Evolutionary conservation across 257 asterid genomes (phyloP).

Genomic region (Paraleonurus japonicus): DNA sequence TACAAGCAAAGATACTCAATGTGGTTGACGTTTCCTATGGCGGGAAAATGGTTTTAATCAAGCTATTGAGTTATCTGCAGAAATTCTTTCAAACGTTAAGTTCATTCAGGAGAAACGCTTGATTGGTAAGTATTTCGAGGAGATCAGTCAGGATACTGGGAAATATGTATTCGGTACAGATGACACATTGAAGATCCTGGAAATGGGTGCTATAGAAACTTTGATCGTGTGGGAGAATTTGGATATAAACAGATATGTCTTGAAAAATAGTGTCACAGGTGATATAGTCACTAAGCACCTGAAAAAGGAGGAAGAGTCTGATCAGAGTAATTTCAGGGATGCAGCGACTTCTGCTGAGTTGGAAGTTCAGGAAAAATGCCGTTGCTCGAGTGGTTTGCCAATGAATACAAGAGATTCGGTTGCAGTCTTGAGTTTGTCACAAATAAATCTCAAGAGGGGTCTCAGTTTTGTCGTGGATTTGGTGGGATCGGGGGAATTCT

Average conservation of each 20-base stretch:
- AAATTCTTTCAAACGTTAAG: slow-evolving; percentile 38
- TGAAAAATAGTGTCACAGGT: slow-evolving; percentile 29
- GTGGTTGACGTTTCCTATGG: slow-evolving; percentile 43
- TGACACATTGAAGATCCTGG: slow-evolving; percentile 36
- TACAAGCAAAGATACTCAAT: slow-evolving; percentile 39
- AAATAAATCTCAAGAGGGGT: slow-evolving; percentile 42
- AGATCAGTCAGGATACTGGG: slow-evolving; percentile 39
- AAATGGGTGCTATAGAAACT: slow-evolving; percentile 42
- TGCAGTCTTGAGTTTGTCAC: slow-evolving; percentile 41
- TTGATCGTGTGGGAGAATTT: slow-evolving; percentile 40
- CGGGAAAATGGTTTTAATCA: slow-evolving; percentile 40
- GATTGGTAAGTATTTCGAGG: slow-evolving; percentile 37
- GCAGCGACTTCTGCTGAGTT: slow-evolving; percentile 27
- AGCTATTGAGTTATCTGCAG: slow-evolving; percentile 39
- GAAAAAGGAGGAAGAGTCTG: slow-evolving; percentile 36
- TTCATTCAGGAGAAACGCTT: slow-evolving; percentile 41
- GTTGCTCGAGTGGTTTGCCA: slow-evolving; percentile 44
- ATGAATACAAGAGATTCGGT: slow-evolving; percentile 37
- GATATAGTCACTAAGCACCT: slow-evolving; percentile 35
- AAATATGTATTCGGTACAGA: slow-evolving; percentile 37
- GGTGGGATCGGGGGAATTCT: slow-evolving; percentile 46
- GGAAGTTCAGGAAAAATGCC: slow-evolving; percentile 40
- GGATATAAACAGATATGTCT: slow-evolving; percentile 26
- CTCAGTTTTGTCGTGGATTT: slow-evolving; percentile 40
- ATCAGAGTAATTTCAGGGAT: slow-evolving; percentile 37